Evolutionary conservation across 495 filamentous ascomycete species (phyloP), one percentile per base, ranked within the genome.

Genomic region (Penicillium taxi): DNA sequence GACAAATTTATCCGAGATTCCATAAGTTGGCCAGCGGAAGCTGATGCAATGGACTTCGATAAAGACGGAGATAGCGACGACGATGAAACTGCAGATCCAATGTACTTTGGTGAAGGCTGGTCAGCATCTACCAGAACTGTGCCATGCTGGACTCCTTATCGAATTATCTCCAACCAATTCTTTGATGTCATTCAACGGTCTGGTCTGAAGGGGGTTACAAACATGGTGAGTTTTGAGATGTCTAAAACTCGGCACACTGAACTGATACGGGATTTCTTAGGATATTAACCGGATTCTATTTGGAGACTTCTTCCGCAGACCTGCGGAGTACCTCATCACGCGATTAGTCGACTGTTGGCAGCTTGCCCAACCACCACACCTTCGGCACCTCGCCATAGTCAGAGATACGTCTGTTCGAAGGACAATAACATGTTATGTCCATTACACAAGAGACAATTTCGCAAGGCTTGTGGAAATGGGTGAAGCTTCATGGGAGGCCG

Each of bases 331-430:
- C 30, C 52, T 67, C 14, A 40, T 83, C 20, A 55, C 52, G 41
- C 69, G 77, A 19, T 48, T 84, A 17, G 72, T 71, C 1, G 72
- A 81, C 44, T 61, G 68, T 39, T 81, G 77, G 67, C 67, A 74
- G 28, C 35, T 72, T 19, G 76, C 75, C 2, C 81, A 85, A 40
- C 81, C 81, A 12, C 56, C 65, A 12, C 68, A 81, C 47, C 63
- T 84, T 27, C 71, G 71, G 17, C 75, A 82, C 48, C 54, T 80
- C n/a, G 68, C 73, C 16, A 64, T 84, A 13, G 64, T 85, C 26
- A 61, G 76, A 41, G 81, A 85, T 44, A 75, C 70, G 12, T 62
- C 59, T 8, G 61, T 80, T 13, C 60, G 58, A 9, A 61, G 61
- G 2, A 77, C 72, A 16, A 61, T 62, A 12, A 64, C 69, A 5